Evolutionary conservation across 2,329 filamentous ascomycete species (phyloP), one percentile per base, ranked within the genome.

Genomic region (Coniella lustricola): DNA sequence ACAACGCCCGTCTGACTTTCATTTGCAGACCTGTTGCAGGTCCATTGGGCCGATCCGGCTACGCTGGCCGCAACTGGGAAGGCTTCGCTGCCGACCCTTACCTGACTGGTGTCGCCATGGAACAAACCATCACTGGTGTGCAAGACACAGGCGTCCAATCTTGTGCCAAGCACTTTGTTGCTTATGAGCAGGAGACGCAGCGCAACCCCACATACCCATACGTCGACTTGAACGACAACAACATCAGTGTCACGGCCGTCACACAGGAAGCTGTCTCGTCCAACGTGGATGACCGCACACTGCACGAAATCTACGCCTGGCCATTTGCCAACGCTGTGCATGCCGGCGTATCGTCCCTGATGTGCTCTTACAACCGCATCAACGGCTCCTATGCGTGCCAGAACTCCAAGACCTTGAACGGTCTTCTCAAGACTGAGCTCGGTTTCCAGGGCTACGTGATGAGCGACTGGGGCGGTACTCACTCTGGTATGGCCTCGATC

Each of bases 341-440:
- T 52, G 82, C 83, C 7, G 81, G 82, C n/a, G 79, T 84, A 7
- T 73, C 76, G 1, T 64, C 73, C 21, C 60, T 81, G 57, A 81
- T 81, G 78, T 82, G 78, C 67, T 79, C 79, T 0, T 87, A 87
- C 69, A 78, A 86, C 59, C 84, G 87, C 59, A 62, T 87, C 66
- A 90, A 91, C 70, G 86, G 86, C 67, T 85, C 79, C 10, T 88
- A 88, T 59, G 75, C 67, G 7, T 91, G 87, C 69, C 83, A 90
- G 58, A 91, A 90, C 69, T 84, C 81, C 12, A 81, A 84, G 59
- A 64, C 82, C 9, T 67, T 87, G 54, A 90, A 90, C 60, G 78
- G 81, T 35, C 65, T 90, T 3, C 70, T 90, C 57, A 90, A 90
- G 69, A 74, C 74, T 17, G 85, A 90, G 64, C 70, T 89, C 1